These are phyloP conservation scores for Penicilliopsis zonata DNA, from an alignment of 495 filamentous ascomycete species.

Conservation along the genomic window DNA sequence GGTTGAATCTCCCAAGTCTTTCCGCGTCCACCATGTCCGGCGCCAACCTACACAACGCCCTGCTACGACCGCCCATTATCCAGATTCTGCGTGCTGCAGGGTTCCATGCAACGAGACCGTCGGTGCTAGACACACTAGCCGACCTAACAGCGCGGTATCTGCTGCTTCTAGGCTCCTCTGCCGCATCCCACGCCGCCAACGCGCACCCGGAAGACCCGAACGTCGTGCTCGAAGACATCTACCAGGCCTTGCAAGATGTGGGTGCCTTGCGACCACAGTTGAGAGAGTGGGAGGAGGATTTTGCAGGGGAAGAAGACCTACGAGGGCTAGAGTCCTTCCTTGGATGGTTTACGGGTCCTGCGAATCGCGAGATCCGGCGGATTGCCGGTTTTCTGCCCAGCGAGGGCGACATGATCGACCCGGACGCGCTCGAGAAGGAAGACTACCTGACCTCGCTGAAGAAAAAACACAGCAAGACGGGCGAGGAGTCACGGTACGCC, in stretches of 20 bases:
- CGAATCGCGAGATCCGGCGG: conserved; percentile 61
- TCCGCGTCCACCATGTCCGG: conserved; percentile 21
- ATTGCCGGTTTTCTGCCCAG: conserved; percentile 43
- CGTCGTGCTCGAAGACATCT: conserved; percentile 61
- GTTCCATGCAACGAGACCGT: conserved; percentile 62
- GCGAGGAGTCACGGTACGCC: conserved; percentile 67
- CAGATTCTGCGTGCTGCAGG: conserved; percentile 81
- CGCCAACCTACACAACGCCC: conserved; percentile 52
- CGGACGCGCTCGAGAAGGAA: conserved; percentile 41
- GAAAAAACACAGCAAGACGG: conserved; percentile 73
- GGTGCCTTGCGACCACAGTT: conserved; percentile 56
- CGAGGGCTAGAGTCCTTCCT: conserved; percentile 62
- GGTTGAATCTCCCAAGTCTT: too few species aligned
- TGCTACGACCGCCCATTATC: conserved; percentile 69
- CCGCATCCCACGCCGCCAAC: conserved; percentile 47
- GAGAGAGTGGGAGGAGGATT: conserved; percentile 44
- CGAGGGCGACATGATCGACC: conserved; percentile 32
- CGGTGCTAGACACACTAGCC: conserved; percentile 65
- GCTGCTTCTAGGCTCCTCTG: conserved; percentile 49
- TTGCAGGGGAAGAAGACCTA: conserved; percentile 54
- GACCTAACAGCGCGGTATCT: conserved; percentile 68
- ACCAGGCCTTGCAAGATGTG: conserved; percentile 66
- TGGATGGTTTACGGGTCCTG: conserved; percentile 56
- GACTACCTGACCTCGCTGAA: conserved; percentile 72
- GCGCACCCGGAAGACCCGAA: conserved; percentile 35